These are phyloP conservation scores for Diutina ranongensis DNA, from an alignment of 1,139 yeast genomes.

Conservation along the genomic window DNA sequence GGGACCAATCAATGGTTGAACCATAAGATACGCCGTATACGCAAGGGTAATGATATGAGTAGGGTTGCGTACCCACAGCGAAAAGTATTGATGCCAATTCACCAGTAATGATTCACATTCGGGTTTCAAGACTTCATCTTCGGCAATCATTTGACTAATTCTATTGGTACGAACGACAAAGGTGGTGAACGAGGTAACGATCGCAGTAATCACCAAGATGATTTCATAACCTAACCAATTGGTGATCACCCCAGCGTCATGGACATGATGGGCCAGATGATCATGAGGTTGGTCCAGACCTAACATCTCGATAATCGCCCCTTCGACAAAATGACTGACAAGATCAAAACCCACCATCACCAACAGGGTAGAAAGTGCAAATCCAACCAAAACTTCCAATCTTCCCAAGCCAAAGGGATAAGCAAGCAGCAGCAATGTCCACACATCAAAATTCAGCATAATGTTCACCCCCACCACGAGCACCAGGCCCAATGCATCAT, in stretches of 20 bases:
- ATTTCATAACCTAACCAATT: slow-evolving; percentile 24
- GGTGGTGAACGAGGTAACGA: slow-evolving; percentile 22
- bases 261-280: slow-evolving; percentile 33
- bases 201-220: slow-evolving; percentile 18
- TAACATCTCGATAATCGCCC: slow-evolving; percentile 31
- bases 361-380: slow-evolving; percentile 75
- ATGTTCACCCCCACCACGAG: slow-evolving; percentile 64
- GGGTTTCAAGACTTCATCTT: slow-evolving; percentile 1
- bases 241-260: slow-evolving; percentile 25
- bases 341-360: slow-evolving; percentile 88
- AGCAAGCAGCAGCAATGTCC: slow-evolving; percentile 75
- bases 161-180: slow-evolving; percentile 2
- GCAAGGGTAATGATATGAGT: slow-evolving; percentile 51
- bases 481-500: slow-evolving; percentile 74
- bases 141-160: background rate
- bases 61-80: slow-evolving; percentile 26
- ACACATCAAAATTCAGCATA: slow-evolving; percentile 81
- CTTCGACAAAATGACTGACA: slow-evolving; percentile 76
- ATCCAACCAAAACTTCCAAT: slow-evolving; percentile 76
- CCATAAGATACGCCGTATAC: slow-evolving; percentile 31
- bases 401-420: slow-evolving; percentile 90
- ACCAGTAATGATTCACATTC: background rate
- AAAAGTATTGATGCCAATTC: background rate
- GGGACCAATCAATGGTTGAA: slow-evolving; percentile 24
- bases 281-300: slow-evolving; percentile 30